These are phyloP conservation scores for Gaeumannomyces sp. DNA, from an alignment of 2,329 filamentous ascomycete genomes.

Conservation along the genomic window DNA sequence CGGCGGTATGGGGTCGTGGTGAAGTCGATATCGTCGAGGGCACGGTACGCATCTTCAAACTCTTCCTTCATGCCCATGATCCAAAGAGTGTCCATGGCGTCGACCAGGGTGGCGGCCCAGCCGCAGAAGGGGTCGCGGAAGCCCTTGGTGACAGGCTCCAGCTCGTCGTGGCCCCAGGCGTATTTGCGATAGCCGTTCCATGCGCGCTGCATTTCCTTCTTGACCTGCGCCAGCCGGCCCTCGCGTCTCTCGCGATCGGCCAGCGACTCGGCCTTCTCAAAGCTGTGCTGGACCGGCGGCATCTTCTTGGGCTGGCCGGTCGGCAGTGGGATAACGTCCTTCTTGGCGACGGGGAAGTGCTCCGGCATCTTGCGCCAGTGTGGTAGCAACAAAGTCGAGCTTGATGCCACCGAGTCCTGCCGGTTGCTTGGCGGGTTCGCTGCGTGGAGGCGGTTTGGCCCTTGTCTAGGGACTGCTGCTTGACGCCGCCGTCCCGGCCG, in stretches of 20 bases:
- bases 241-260: conserved; percentile 55
- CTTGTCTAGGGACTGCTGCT: conserved; percentile 16
- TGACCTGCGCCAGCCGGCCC: conserved; percentile 60
- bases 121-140: conserved; percentile 80
- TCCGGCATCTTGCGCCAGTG: conserved; percentile 73
- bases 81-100: conserved; percentile 77
- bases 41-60: conserved; percentile 70
- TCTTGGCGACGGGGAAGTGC: conserved; percentile 67
- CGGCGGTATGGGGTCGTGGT: conserved; percentile 55
- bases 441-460: neutral
- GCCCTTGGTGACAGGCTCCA: conserved; percentile 63
- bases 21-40: conserved; percentile 73
- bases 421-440: conserved; percentile 20
- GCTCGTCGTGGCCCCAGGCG: conserved; percentile 83
- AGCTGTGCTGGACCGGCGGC: conserved; percentile 69
- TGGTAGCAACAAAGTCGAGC: conserved; percentile 27
- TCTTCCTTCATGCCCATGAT: conserved; percentile 76
- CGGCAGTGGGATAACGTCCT: conserved; percentile 70
- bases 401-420: conserved; percentile 16
- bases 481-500: conserved; percentile 16
- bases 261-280: conserved; percentile 55
- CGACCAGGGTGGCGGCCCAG: conserved; percentile 84
- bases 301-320: conserved; percentile 63
- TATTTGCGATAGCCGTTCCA: conserved; percentile 77
- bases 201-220: conserved; percentile 66